phyloP scores from a whole-genome alignment of 1,284 basidiomycete genomes.

The Puccinia hordei region DNA sequence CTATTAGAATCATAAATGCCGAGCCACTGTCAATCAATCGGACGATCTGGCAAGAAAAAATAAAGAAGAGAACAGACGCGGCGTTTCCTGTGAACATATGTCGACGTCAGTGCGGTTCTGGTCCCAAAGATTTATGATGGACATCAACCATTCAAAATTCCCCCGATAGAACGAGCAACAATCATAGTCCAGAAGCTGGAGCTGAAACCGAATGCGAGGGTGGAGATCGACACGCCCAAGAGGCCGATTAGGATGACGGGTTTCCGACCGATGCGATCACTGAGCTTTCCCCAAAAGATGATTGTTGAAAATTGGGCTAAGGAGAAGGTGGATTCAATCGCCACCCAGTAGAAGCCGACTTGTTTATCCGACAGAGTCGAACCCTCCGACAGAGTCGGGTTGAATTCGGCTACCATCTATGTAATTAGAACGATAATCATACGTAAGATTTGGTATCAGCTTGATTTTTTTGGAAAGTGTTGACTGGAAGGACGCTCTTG shows the following conservation, averaged over 20 bases:
- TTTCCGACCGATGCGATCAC: constrained; percentile 59
- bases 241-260: constrained; percentile 60
- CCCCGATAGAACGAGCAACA: constrained; percentile 54
- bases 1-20: not conserved
- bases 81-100: not conserved
- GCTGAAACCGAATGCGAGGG: constrained; percentile 59
- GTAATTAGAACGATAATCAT: constrained; percentile 55
- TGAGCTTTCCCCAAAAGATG: constrained; percentile 59
- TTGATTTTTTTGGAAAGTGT: constrained; percentile 35
- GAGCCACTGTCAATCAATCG: no score
- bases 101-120: not conserved
- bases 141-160: constrained; percentile 54
- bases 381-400: constrained; percentile 39
- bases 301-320: constrained; percentile 58
- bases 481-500: constrained; percentile 57
- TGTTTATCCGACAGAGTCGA: constrained; percentile 42
- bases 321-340: constrained; percentile 58
- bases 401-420: constrained; percentile 27
- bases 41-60: not conserved
- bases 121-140: not conserved
- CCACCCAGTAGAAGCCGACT: constrained; percentile 59
- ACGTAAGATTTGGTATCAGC: constrained; percentile 50
- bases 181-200: constrained; percentile 59
- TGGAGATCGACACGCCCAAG: constrained; percentile 58
- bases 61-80: constrained; percentile 52